These are phyloP conservation scores for Blumeriella jaapii DNA, from an alignment of 2,329 filamentous ascomycete species.

Conservation along the genomic window DNA sequence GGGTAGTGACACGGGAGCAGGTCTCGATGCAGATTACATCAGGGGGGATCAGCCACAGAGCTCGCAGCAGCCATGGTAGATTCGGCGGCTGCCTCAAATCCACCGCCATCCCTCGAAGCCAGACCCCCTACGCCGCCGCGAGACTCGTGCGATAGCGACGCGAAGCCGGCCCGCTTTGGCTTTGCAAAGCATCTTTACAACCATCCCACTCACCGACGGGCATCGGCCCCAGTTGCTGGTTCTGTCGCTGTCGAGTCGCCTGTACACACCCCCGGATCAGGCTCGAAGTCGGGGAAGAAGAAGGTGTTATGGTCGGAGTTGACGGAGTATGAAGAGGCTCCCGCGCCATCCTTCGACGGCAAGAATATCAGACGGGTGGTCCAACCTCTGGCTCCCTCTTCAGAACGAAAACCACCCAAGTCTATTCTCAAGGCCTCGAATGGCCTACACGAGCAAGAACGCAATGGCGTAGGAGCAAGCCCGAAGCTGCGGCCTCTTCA, in stretches of 20 bases:
- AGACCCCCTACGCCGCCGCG: conserved; percentile 58
- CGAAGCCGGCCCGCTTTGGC: conserved; percentile 22
- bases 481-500: conserved; percentile 18
- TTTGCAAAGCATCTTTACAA: conserved; percentile 27
- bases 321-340: conserved; percentile 41
- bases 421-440: conserved; percentile 69
- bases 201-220: conserved; percentile 7
- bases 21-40: conserved; percentile 14
- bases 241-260: conserved; percentile 27
- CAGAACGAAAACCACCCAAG: conserved; percentile 44
- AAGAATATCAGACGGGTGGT: conserved; percentile 6
- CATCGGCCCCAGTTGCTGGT: conserved; percentile 8
- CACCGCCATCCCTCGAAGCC: conserved; percentile 37
- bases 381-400: conserved; percentile 20
- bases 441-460: conserved; percentile 12
- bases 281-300: conserved; percentile 27
- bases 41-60: conserved; percentile 11
- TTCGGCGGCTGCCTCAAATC: conserved; percentile 14
- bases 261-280: conserved; percentile 19
- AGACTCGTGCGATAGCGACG: conserved; percentile 27
- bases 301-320: conserved; percentile 55
- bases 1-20: neutral
- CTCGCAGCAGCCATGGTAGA: conserved; percentile 27
- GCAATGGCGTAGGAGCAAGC: conserved; percentile 7
- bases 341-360: conserved; percentile 16